phyloP scores from a whole-genome alignment of 2,329 filamentous ascomycete species.

The Simplicillium sp. region DNA sequence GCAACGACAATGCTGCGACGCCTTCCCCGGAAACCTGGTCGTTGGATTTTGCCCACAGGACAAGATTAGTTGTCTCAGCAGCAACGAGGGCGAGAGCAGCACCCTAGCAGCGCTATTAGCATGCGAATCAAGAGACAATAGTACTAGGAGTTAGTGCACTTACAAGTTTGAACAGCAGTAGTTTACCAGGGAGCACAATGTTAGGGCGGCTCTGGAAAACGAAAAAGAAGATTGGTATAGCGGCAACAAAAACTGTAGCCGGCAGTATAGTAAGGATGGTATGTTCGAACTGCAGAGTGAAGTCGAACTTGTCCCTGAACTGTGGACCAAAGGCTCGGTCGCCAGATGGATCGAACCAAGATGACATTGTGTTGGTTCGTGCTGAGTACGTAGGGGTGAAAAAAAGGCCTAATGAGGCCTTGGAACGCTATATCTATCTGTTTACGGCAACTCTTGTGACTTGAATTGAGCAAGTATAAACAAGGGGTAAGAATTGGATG shows the following conservation, averaged over 20 bases:
- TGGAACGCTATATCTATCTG: too few relatives aligned
- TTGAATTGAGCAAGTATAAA: too few relatives aligned
- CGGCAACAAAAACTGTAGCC: slow-evolving; percentile 7
- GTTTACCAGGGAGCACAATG: not conserved
- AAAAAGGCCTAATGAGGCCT: too few relatives aligned
- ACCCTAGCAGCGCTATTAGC: not conserved
- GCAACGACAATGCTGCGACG: not conserved
- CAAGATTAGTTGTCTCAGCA: too few relatives aligned
- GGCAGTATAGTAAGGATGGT: not conserved
- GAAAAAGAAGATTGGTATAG: slow-evolving; percentile 28
- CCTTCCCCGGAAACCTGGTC: too few relatives aligned
- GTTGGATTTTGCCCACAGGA: too few relatives aligned
- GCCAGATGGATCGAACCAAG: not conserved
- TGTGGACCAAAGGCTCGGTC: not conserved
- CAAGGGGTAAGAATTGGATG: too few relatives aligned
- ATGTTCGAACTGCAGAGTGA: not conserved
- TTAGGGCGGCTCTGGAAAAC: slow-evolving; percentile 31
- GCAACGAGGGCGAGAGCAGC: too few relatives aligned
- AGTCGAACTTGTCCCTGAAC: not conserved
- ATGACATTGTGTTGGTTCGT: too few relatives aligned
- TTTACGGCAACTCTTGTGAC: too few relatives aligned
- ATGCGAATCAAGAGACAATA: not conserved
- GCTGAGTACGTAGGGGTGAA: too few relatives aligned
- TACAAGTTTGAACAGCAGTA: slow-evolving; percentile 11
- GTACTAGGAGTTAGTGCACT: not conserved